Evolutionary conservation across 1,284 basidiomycete species (phyloP), one percentile per base, ranked within the genome.

Genomic region (Cutaneotrichosporon spelunceum): DNA sequence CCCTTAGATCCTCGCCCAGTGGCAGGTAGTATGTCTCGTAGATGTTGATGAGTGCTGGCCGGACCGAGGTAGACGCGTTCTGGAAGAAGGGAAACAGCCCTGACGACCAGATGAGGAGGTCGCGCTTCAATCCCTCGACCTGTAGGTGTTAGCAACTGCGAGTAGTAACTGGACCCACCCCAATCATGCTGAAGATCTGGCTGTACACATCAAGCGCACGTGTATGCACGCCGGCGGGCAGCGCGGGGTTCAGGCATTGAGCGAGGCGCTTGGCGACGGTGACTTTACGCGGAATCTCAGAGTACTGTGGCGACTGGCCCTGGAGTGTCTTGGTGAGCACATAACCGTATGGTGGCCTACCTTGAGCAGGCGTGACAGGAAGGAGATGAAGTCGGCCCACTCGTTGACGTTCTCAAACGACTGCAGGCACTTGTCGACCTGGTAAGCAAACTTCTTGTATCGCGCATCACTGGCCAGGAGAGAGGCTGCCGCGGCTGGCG

Each of bases 311-410:
- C 86, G 75, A 90, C 87, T 72, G 69, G 1, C 89, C 86, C 82
- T 99, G 94, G 45, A 99, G 86, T 0, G 93, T 91, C 91, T 26
- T 5, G 8, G 53, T 60, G 8, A 55, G 52, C 39, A 30, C 7
- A 10, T 34, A 24, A 4, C 30, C 19, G 23, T 14, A 5, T 33
- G 8, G 52, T 34, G 45, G 76, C 83, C 62, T 70, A 90, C 93
- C 85, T 98, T 99, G 68, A 97, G 86, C 61, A 99, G 80, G 65
- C 94, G 88, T 70, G 93, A 94, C 72, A 99, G 81, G 80, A 99
- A 99, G 48, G 95, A 90, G 75, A 98, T 98, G 78, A 95, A 99
- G 82, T 99, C 96, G 62, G 96, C 95, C 96, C 96, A 99, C 81
- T 99, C 96, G 65, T 95, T 91, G 64, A 98, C 92, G 74, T 87